Conservation (phyloP, 1,284 basidiomycete genomes). For the Takashimella tepidaria region DNA sequence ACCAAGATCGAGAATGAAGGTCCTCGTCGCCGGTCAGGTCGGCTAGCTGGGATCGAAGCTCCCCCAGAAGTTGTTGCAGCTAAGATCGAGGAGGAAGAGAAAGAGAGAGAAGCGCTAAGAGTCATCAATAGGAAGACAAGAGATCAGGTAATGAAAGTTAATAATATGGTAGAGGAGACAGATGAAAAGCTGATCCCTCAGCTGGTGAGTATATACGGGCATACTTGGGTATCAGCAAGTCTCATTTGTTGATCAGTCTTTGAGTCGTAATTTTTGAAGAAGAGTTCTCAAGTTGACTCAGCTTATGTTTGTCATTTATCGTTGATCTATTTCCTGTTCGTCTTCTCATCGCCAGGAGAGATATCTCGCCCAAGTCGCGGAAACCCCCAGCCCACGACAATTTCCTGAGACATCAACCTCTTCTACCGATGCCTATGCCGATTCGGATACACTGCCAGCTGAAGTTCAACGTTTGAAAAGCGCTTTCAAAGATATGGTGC, state of each 20-base stretch:
- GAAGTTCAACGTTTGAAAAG: slow-evolving; percentile 29
- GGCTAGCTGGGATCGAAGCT: slow-evolving; percentile 39
- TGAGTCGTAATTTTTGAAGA: too few relatives aligned
- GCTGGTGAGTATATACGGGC: slow-evolving; percentile 18
- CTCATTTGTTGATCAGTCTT: too few relatives aligned
- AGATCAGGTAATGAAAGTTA: slow-evolving; percentile 33
- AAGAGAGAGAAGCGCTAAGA: slow-evolving; percentile 30
- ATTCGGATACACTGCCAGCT: slow-evolving; percentile 14
- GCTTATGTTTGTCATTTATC: too few relatives aligned
- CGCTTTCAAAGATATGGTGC: slow-evolving; percentile 34
- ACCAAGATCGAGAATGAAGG: slow-evolving; percentile 19
- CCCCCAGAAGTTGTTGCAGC: slow-evolving; percentile 30
- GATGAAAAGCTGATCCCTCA: slow-evolving; percentile 15
- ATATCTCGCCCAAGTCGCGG: slow-evolving; percentile 1
- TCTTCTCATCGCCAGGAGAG: too few relatives aligned
- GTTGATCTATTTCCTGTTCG: too few relatives aligned
- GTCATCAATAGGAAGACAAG: slow-evolving; percentile 31
- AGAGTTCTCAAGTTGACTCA: too few relatives aligned
- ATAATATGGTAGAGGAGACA: slow-evolving; percentile 34
- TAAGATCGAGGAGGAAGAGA: slow-evolving; percentile 31
- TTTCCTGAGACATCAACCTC: background rate
- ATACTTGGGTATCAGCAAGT: too few relatives aligned
- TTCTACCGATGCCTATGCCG: slow-evolving; percentile 20
- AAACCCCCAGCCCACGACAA: background rate
- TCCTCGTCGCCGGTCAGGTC: slow-evolving; percentile 32